phyloP scores from a whole-genome alignment of 805 yeast species.

The Candida pini region DNA sequence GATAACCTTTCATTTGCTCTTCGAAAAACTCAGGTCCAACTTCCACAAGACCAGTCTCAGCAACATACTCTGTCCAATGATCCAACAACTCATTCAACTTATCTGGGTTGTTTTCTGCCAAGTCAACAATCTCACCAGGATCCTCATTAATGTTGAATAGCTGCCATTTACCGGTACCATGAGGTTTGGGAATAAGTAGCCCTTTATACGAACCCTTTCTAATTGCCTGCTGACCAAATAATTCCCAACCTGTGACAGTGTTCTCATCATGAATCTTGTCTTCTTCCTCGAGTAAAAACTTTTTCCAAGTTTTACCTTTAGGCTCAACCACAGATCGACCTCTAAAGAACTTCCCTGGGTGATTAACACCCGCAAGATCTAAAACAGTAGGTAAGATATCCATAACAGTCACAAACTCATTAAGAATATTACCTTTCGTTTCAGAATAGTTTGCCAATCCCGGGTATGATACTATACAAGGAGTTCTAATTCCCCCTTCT shows the following conservation, averaged over 20 bases:
- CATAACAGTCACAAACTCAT: conserved; percentile 50
- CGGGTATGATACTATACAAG: conserved; percentile 44
- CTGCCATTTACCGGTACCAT: conserved; percentile 46
- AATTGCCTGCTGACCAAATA: conserved; percentile 52
- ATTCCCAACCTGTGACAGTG: conserved; percentile 50
- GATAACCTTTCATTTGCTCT: too few relatives aligned
- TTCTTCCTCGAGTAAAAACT: conserved; percentile 28
- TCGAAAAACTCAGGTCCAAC: conserved; percentile 4
- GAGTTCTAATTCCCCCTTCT: conserved; percentile 59
- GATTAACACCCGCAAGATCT: conserved; percentile 40
- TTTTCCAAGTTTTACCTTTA: conserved; percentile 42
- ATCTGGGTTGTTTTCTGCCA: conserved; percentile 32
- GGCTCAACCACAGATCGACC: conserved; percentile 40
- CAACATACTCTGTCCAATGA: conserved; percentile 47
- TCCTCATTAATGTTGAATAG: conserved; percentile 32
- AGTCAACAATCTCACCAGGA: conserved; percentile 47
- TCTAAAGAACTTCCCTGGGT: conserved; percentile 36
- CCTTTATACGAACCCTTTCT: conserved; percentile 47
- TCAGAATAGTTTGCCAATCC: conserved; percentile 15
- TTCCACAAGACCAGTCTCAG: conserved; percentile 45
- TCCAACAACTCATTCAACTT: conserved; percentile 36
- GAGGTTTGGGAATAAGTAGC: conserved; percentile 42
- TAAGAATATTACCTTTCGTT: conserved; percentile 21
- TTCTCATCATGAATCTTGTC: conserved; percentile 35
- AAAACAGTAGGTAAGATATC: conserved; percentile 53